Conservation (phyloP, 345 rosid genomes). For the Laguncularia racemosa region DNA sequence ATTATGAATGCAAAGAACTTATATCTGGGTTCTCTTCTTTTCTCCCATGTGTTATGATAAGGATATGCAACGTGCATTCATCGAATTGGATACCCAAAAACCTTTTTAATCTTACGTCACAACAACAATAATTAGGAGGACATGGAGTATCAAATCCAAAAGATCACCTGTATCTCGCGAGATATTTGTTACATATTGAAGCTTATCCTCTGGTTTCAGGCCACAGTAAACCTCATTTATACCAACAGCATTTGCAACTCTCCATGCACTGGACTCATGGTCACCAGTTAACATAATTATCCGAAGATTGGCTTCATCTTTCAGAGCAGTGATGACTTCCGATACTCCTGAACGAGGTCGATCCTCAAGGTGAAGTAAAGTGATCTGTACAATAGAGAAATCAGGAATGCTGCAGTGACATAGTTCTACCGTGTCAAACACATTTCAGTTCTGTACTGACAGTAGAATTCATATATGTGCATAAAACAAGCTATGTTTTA, state of each 20-base stretch:
- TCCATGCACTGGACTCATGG: slow-evolving; percentile 87
- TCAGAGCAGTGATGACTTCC: slow-evolving; percentile 60
- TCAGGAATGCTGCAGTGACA: background rate
- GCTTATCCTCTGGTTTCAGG: slow-evolving; percentile 92
- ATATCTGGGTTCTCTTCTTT: too few species aligned
- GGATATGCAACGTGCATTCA: too few species aligned
- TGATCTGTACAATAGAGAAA: slow-evolving; percentile 36
- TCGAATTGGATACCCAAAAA: too few species aligned
- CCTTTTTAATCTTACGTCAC: too few species aligned
- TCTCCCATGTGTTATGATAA: too few species aligned
- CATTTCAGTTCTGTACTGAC: too few species aligned
- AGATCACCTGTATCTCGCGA: slow-evolving; percentile 68
- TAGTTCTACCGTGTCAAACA: too few species aligned
- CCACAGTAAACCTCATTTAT: slow-evolving; percentile 71
- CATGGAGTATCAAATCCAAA: slow-evolving; percentile 1
- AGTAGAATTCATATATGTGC: too few species aligned
- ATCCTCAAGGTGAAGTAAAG: slow-evolving; percentile 96
- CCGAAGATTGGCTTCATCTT: slow-evolving; percentile 51
- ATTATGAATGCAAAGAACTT: too few species aligned
- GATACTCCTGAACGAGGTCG: slow-evolving; percentile 80
- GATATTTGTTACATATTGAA: slow-evolving; percentile 66
- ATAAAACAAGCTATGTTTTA: too few species aligned
- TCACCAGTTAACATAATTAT: slow-evolving; percentile 95
- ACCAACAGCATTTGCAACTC: slow-evolving; percentile 90
- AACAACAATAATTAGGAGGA: too few species aligned